Base-by-base conservation (phyloP, 1,284 basidiomycete genomes). In the Gymnopus androsaceus region DNA sequence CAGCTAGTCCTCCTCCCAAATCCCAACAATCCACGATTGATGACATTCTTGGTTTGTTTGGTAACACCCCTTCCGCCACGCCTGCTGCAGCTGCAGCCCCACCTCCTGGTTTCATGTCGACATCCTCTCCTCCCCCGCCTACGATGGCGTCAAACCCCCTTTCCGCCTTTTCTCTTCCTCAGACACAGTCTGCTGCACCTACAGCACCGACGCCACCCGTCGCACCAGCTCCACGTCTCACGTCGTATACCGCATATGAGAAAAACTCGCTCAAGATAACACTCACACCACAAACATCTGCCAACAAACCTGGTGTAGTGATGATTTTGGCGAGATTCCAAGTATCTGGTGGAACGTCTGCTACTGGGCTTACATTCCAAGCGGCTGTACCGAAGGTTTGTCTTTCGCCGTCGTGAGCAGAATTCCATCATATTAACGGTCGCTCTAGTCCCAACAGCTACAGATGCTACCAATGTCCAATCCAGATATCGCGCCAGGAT, bases 391-490 rank as follows among this genome's bases (percentile, higher is more conserved):
- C 97, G 3, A 98, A 95, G 82, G 94, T 94, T 59, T 58, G 73
- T 68, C 17, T 51, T 19, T 23, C 14, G 46, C 23, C 21, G 42
- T 55, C 51, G n/a, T n/a, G n/a, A n/a, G n/a, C n/a, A 40, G 34
- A 49, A 56, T 37, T 52, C n/a, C 42, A 54, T 17, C 49, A 11
- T 9, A 1, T 5, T 21, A 6, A 14, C 9, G 12, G 4, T 42
- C 46, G 27, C 21, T 44, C 4, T 66, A 97, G 94, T 94, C 94
- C 0, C 96, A 98, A 76, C 95, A 98, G 69, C 72, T 99, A 56
- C 95, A 98, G 70, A 99, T 99, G 96, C 82, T 95, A 57, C 93
- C 96, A 4, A 98, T 99, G 87, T 95, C 94, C 7, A 95, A 88
- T 70, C 75, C 89, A 9, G 87, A 85, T 52, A 79, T 99, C 23